Evolutionary conservation across 1,284 basidiomycete species (phyloP).

Genomic region (Trichosporon sp.): DNA sequence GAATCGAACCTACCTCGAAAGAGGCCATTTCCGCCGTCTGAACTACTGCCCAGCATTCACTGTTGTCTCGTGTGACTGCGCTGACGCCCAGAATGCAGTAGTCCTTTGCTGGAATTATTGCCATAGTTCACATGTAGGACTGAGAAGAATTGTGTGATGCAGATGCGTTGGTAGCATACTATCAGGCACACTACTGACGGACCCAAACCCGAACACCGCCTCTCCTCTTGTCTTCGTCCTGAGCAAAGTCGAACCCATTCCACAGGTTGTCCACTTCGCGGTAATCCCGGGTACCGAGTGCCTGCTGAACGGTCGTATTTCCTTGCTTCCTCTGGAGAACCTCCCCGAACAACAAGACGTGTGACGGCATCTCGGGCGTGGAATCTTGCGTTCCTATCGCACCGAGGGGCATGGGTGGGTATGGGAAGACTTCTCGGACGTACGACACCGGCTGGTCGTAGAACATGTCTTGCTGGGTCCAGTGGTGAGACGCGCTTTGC

Average conservation of each 20-base stretch:
- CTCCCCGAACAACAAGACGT: constrained; percentile 76
- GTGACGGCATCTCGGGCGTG: constrained; percentile 62
- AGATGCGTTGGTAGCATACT: constrained; percentile 18
- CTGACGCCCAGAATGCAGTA: constrained; percentile 15
- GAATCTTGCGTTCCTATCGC: not conserved
- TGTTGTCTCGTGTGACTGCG: not conserved
- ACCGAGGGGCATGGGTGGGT: constrained; percentile 40
- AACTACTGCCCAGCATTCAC: constrained; percentile 30
- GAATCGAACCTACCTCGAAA: constrained; percentile 59
- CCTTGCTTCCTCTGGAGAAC: constrained; percentile 59
- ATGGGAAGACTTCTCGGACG: constrained; percentile 64
- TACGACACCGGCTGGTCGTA: constrained; percentile 73
- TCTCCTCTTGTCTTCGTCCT: constrained; percentile 74
- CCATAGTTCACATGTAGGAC: not conserved
- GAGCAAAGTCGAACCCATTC: constrained; percentile 66
- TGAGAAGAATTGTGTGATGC: not conserved
- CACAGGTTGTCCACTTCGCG: constrained; percentile 63
- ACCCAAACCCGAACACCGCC: constrained; percentile 66
- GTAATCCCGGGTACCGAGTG: constrained; percentile 69
- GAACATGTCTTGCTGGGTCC: constrained; percentile 82
- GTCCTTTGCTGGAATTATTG: constrained; percentile 6
- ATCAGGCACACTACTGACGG: not conserved
- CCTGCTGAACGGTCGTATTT: constrained; percentile 53
- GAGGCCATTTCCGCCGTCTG: constrained; percentile 54
- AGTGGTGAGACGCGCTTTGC: constrained; percentile 59